A percentile compares a stretch with the other conserved stretches of the same genome.
Conservation (phyloP, 1,139 yeast genomes). For the Nadsonia commutata region DNA sequence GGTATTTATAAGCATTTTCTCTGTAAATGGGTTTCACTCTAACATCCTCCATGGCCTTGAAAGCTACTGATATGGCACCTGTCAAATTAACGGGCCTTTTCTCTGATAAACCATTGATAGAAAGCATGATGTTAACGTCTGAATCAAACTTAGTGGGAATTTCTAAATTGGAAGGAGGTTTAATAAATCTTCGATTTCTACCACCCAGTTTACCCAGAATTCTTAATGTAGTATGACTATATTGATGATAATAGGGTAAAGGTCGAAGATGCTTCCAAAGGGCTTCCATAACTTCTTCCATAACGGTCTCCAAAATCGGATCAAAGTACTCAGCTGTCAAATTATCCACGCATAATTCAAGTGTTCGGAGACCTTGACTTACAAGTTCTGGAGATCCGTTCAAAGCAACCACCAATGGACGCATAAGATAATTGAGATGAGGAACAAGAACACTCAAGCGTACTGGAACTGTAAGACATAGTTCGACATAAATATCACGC, state of each 20-base stretch:
- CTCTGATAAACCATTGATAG: constrained; percentile 51
- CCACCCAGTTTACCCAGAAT: constrained; percentile 95
- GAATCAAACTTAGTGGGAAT: constrained; percentile 47
- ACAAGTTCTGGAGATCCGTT: constrained; percentile 86
- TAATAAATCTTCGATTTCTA: constrained; percentile 72
- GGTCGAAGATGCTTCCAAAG: constrained; percentile 87
- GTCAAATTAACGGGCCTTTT: constrained; percentile 62
- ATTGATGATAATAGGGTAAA: constrained; percentile 79
- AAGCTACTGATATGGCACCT: constrained; percentile 69
- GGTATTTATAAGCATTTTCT: constrained; percentile 59
- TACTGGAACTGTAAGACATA: constrained; percentile 92
- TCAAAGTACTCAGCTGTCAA: constrained; percentile 93
- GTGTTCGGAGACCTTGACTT: constrained; percentile 83
- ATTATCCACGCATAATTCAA: constrained; percentile 94
- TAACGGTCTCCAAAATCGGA: constrained; percentile 90
- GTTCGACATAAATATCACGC: constrained; percentile 82
- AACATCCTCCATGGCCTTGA: constrained; percentile 48
- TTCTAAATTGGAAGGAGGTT: constrained; percentile 53
- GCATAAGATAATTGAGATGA: constrained; percentile 71
- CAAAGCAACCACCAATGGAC: constrained; percentile 81
- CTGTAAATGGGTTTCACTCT: constrained; percentile 54
- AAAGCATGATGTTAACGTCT: constrained; percentile 53
- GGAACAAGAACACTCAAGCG: constrained; percentile 87
- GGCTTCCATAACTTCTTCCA: constrained; percentile 86
- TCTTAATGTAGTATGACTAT: constrained; percentile 86